Percentiles rank a stretch among this genome's conserved stretches.
These are phyloP conservation scores for Cladosporium oxysporum DNA, from an alignment of 2,329 filamentous ascomycete species.

Conservation along the genomic window DNA sequence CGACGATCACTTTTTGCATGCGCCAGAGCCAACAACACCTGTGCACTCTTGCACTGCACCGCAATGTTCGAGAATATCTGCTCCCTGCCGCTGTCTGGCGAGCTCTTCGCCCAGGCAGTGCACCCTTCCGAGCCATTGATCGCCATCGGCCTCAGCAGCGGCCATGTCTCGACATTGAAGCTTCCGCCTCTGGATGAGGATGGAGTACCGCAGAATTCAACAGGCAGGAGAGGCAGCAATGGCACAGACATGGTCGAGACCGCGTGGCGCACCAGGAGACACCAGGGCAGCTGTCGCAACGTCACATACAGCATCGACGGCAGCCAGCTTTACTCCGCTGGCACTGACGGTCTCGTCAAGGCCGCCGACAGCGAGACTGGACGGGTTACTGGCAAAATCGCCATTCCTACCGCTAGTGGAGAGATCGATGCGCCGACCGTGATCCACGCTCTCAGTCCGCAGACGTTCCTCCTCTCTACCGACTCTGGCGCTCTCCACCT, in stretches of 20 bases:
- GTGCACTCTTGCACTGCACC: slow-evolving; percentile 4
- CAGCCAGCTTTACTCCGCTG: slow-evolving; percentile 61
- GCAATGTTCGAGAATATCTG: slow-evolving; percentile 89
- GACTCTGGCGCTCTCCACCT: slow-evolving; percentile 89
- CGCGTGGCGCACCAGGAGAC: slow-evolving; percentile 81
- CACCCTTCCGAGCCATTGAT: slow-evolving; percentile 84
- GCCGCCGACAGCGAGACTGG: slow-evolving; percentile 60
- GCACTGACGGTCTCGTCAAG: slow-evolving; percentile 66
- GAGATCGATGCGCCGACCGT: slow-evolving; percentile 73
- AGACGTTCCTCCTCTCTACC: slow-evolving; percentile 84
- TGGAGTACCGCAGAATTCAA: slow-evolving; percentile 37
- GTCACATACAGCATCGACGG: slow-evolving; percentile 80
- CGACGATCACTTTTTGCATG: background rate
- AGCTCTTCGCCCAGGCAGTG: slow-evolving; percentile 84
- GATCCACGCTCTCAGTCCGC: slow-evolving; percentile 80
- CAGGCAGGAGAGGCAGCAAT: slow-evolving; percentile 46
- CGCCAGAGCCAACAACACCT: background rate
- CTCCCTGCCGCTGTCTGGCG: slow-evolving; percentile 79
- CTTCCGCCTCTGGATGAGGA: slow-evolving; percentile 61
- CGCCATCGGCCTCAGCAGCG: slow-evolving; percentile 79
- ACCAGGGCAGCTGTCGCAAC: slow-evolving; percentile 90
- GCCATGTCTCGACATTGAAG: slow-evolving; percentile 82
- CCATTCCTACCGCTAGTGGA: slow-evolving; percentile 55
- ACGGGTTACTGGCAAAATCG: slow-evolving; percentile 77
- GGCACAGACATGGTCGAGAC: slow-evolving; percentile 78